Conservation (phyloP, 768 basidiomycete genomes). For the Termitomyces sp. region DNA sequence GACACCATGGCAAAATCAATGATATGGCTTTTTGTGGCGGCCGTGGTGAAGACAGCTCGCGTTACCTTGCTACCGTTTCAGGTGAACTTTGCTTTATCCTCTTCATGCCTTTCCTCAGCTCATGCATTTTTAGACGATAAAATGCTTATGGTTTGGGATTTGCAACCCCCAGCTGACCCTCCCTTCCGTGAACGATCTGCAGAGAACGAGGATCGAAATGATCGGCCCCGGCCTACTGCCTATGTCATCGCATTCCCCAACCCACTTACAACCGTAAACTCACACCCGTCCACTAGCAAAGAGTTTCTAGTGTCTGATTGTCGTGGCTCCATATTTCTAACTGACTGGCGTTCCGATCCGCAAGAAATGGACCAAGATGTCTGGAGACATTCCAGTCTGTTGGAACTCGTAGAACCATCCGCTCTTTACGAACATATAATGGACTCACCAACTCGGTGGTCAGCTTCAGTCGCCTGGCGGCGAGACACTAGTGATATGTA, state of each 20-base stretch:
- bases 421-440: slow-evolving; percentile 49
- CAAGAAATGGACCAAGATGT: slow-evolving; percentile 43
- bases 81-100: slow-evolving; percentile 32
- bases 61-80: slow-evolving; percentile 79
- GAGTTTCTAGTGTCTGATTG: slow-evolving; percentile 77
- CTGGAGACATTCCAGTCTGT: slow-evolving; percentile 57
- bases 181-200: slow-evolving; percentile 30
- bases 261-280: slow-evolving; percentile 61
- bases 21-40: slow-evolving; percentile 81
- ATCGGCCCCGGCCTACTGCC: slow-evolving; percentile 67
- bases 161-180: slow-evolving; percentile 51
- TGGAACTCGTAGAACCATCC: slow-evolving; percentile 71
- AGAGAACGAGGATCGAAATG: slow-evolving; percentile 18
- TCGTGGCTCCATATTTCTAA: slow-evolving; percentile 67
- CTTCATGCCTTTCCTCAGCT: slow-evolving; percentile 5
- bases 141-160: slow-evolving; percentile 84
- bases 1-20: slow-evolving; percentile 74
- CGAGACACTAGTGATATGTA: slow-evolving; percentile 69
- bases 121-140: slow-evolving; percentile 54
- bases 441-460: slow-evolving; percentile 39
- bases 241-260: slow-evolving; percentile 71
- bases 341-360: slow-evolving; percentile 81
- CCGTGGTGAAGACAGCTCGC: slow-evolving; percentile 55
- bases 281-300: slow-evolving; percentile 70
- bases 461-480: slow-evolving; percentile 67